Base-by-base conservation (phyloP, 1,284 basidiomycete genomes). In the Moniliophthora roreri region DNA sequence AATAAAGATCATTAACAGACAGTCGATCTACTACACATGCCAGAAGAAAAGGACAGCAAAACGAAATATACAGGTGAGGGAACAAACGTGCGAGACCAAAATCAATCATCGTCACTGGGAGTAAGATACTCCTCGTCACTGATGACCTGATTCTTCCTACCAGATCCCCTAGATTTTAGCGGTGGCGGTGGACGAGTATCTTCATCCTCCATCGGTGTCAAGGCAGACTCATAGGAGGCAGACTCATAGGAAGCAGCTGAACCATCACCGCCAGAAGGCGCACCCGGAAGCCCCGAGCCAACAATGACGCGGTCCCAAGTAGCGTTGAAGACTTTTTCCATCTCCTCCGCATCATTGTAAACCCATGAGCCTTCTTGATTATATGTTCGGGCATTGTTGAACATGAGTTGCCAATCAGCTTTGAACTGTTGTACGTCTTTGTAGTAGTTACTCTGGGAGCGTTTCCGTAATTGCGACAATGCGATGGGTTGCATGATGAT, bases 321-420 rank as follows among this genome's bases (percentile, higher is more conserved):
- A 21, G 79, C 75, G 58, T 88, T 79, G 65, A 95, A 92, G 47
- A 87, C 86, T 63, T 87, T 89, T 74, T 95, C 89, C 87, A 96
- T 92, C 71, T 91, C 89, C 51, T 92, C 85, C 1, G 96, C 95
- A 60, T 98, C 94, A 59, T 91, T 80, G 73, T 94, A 97, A 26
- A 98, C 95, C 87, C 92, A 90, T 0, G 91, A 93, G 1, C 86
- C 89, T 70, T 92, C 90, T 66, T 87, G 85, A 69, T 95, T 92
- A 75, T 94, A 96, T 38, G 84, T 90, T 64, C 90, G 84, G 4
- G 96, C 95, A 66, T 99, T 99, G 67, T 84, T 80, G 70, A 96
- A 96, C 88, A 98, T 94, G 48, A 94, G 80, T 61, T 78, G 75
- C 81, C 93, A 93, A 71, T 98, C 95, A 48, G 85, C 82, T 50